A percentile compares a stretch with the other conserved stretches of the same genome.
phyloP scores from a whole-genome alignment of 805 yeast genomes.

The Yamadazyma sp. region DNA sequence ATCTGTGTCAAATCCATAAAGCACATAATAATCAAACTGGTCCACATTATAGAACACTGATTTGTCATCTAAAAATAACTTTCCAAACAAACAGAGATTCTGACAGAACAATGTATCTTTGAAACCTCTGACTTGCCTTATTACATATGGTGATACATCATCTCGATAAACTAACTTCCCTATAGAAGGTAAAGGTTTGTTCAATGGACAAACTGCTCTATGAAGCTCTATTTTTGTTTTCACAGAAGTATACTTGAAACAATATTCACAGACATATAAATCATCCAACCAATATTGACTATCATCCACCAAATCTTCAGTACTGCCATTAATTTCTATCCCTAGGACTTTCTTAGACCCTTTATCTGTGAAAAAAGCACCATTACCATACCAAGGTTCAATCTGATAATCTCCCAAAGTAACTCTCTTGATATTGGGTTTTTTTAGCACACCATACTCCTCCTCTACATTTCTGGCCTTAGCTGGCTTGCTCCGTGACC shows the following conservation, averaged over 20 bases:
- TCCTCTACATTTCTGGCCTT: not conserved
- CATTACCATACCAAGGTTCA: slow-evolving; percentile 85
- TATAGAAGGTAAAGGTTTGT: slow-evolving; percentile 36
- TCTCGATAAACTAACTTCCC: slow-evolving; percentile 74
- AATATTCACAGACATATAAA: slow-evolving; percentile 71
- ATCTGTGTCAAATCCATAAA: slow-evolving; percentile 48
- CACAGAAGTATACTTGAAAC: slow-evolving; percentile 75
- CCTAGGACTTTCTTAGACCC: slow-evolving; percentile 4
- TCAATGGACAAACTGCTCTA: slow-evolving; percentile 36
- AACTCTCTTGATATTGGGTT: slow-evolving; percentile 63
- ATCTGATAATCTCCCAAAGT: slow-evolving; percentile 66
- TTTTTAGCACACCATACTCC: slow-evolving; percentile 58
- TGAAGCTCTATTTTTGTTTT: slow-evolving; percentile 50
- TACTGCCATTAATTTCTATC: not conserved
- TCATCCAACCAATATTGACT: slow-evolving; percentile 50
- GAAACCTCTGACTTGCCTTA: slow-evolving; percentile 67
- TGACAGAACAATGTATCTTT: slow-evolving; percentile 71
- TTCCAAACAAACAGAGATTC: slow-evolving; percentile 78
- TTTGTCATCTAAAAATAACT: slow-evolving; percentile 84
- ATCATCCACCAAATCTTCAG: not conserved
- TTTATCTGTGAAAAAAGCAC: slow-evolving; percentile 57
- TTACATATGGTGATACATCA: slow-evolving; percentile 41
- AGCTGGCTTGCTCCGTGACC: not conserved
- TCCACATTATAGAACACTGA: slow-evolving; percentile 80
- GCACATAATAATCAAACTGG: slow-evolving; percentile 73